Base-by-base conservation (phyloP, 2,329 filamentous ascomycete species). In the Fusarium sulawesiense region DNA sequence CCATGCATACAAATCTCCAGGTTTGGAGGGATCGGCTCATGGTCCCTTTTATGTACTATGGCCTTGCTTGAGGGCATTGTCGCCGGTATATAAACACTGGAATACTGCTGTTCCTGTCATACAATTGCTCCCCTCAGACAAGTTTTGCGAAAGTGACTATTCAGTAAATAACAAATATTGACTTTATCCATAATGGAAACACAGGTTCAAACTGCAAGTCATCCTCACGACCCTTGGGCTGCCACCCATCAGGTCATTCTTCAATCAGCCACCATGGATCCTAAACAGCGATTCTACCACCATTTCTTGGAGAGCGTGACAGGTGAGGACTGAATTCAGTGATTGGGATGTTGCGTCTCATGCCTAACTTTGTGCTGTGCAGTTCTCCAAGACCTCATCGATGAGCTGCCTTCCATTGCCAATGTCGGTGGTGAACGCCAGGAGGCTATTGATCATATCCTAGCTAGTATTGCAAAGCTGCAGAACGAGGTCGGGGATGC, bases 401-500 rank as follows among this genome's bases (percentile, higher is more conserved):
- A 86, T 54, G 86, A 87, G 55, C 87, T 98, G 3, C 83, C 86
- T 23, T 85, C 87, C 50, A 85, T 89, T 23, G 85, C 91, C 16
- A 79, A 87, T 14, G 81, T 91, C 2, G 91, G 72, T 6, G 91
- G 92, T 65, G 93, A 96, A 79, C 91, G 93, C 45, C 88, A 92
- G 67, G 91, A 95, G 78, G 93, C 93, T 54, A 89, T 92, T 48
- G 94, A 97, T 72, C 88, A 92, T 75, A 91, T 94, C 71, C 86
- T 97, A 16, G 89, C 92, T 18, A 88, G 89, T 66, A 96, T 98
- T 74, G 90, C 92, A 30, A 88, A 89, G 60, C 86, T 98, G 18
- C 94, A 93, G 2, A 92, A 91, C 69, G 91, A 96, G 74, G 92
- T 98, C 41, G 91, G 93, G 71, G 94, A 98, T 80, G 92, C 93